Conservation (phyloP, 495 filamentous ascomycete species). For the Penicillium cinerascens region DNA sequence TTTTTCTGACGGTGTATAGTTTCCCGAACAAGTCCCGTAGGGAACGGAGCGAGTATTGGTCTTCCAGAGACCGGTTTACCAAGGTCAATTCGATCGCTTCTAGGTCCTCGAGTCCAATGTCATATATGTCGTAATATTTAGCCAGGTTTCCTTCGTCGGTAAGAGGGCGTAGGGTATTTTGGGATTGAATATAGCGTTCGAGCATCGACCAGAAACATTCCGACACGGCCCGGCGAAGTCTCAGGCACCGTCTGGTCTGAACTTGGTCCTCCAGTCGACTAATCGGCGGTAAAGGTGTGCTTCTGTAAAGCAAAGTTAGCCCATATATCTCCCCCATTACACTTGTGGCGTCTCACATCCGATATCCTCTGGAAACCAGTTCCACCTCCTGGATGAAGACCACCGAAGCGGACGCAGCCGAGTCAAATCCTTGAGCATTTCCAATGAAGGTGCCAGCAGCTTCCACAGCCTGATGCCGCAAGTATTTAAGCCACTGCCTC, state of each 20-base stretch:
- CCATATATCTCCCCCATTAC: background rate
- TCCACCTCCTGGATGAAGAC: slow-evolving; percentile 94
- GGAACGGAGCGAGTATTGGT: slow-evolving; percentile 71
- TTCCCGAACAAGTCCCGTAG: slow-evolving; percentile 77
- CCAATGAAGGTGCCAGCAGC: slow-evolving; percentile 70
- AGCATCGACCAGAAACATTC: slow-evolving; percentile 66
- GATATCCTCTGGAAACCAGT: slow-evolving; percentile 88
- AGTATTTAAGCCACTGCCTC: slow-evolving; percentile 79
- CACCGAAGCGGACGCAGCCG: slow-evolving; percentile 72
- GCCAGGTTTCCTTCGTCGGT: slow-evolving; percentile 76
- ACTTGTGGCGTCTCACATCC: slow-evolving; percentile 58
- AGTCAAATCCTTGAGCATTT: slow-evolving; percentile 79
- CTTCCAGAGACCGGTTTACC: slow-evolving; percentile 60
- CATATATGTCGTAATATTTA: slow-evolving; percentile 89
- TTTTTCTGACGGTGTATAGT: slow-evolving; percentile 73
- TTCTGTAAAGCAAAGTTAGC: slow-evolving; percentile 46
- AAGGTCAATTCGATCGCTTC: slow-evolving; percentile 61
- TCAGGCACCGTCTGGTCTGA: slow-evolving; percentile 72
- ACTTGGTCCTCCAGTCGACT: slow-evolving; percentile 74
- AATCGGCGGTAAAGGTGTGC: slow-evolving; percentile 79
- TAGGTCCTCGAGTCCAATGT: slow-evolving; percentile 76
- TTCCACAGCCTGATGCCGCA: slow-evolving; percentile 72
- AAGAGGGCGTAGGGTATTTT: slow-evolving; percentile 62
- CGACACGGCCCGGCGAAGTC: slow-evolving; percentile 71
- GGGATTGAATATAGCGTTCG: slow-evolving; percentile 63